Evolutionary conservation across 2,329 filamentous ascomycete species (phyloP).

Genomic region (Phialophora chinensis): DNA sequence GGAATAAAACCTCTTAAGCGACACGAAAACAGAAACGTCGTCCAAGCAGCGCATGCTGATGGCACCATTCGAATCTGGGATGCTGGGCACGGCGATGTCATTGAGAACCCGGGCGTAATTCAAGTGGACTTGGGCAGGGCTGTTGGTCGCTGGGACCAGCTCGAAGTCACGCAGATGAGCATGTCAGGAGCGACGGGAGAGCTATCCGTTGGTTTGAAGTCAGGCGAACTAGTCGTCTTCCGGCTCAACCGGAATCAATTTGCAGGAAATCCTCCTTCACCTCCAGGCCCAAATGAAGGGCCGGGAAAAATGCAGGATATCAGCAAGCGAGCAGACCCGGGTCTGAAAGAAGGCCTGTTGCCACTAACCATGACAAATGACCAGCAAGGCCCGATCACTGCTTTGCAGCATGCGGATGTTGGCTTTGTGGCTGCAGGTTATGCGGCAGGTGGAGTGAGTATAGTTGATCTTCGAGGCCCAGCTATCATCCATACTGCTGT

Average conservation of each 20-base stretch:
- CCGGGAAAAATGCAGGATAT: constrained; percentile 78
- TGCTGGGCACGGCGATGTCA: constrained; percentile 85
- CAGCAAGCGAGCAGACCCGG: constrained; percentile 71
- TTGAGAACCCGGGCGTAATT: constrained; percentile 81
- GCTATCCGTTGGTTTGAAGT: constrained; percentile 77
- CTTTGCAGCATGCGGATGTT: constrained; percentile 83
- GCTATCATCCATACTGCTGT: constrained; percentile 78
- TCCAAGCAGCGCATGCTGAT: constrained; percentile 87
- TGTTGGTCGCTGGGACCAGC: constrained; percentile 75
- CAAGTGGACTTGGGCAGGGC: constrained; percentile 88
- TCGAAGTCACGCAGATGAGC: constrained; percentile 79
- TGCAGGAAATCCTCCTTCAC: constrained; percentile 61
- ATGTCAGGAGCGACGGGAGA: constrained; percentile 83
- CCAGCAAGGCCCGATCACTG: constrained; percentile 79
- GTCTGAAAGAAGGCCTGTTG: constrained; percentile 77
- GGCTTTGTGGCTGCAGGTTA: constrained; percentile 90
- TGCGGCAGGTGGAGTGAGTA: constrained; percentile 76
- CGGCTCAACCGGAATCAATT: constrained; percentile 83
- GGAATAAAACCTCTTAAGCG: constrained; percentile 72
- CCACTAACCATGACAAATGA: constrained; percentile 83
- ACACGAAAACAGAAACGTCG: constrained; percentile 81
- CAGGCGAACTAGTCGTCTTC: constrained; percentile 86
- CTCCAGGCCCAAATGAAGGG: constrained; percentile 61
- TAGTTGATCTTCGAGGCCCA: constrained; percentile 88
- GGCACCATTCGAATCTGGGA: constrained; percentile 94